These are phyloP conservation scores for Phialocephala subalpina DNA, from an alignment of 2,329 filamentous ascomycete species.

Conservation along the genomic window DNA sequence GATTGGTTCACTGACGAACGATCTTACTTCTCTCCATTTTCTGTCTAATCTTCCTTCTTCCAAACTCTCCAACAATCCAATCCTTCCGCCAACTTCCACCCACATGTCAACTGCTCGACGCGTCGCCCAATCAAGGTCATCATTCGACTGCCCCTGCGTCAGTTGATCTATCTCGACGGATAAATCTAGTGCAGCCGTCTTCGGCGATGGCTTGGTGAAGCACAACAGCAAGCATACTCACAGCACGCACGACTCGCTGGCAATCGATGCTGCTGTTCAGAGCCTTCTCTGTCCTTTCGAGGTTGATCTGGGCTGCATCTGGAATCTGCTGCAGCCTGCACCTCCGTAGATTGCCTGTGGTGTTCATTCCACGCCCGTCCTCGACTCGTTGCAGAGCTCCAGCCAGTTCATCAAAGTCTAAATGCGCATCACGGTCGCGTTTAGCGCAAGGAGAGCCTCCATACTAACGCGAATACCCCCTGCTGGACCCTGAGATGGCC, in stretches of 20 bases:
- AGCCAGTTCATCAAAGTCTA: neutral
- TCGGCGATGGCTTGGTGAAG: neutral
- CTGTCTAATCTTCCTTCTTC: constrained; percentile 8
- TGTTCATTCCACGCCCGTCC: neutral
- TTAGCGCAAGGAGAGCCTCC: constrained; percentile 17
- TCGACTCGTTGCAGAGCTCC: neutral
- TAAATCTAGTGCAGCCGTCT: constrained; percentile 7
- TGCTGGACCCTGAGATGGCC: constrained; percentile 22
- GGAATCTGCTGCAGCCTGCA: neutral
- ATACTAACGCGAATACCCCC: constrained; percentile 13
- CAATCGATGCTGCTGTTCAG: neutral
- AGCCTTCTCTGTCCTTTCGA: neutral
- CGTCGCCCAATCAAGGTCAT: neutral
- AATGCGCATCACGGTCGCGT: constrained; percentile 3
- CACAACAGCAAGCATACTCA: neutral
- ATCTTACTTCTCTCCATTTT: neutral
- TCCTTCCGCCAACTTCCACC: too few species aligned
- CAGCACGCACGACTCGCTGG: neutral
- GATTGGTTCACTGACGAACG: neutral
- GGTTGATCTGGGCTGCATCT: neutral
- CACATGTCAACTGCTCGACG: constrained; percentile 18
- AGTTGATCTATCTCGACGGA: constrained; percentile 16
- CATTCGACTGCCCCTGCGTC: neutral
- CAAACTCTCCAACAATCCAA: constrained; percentile 16
- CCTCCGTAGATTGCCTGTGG: neutral